These are phyloP conservation scores for Penicillium daleae DNA, from an alignment of 495 filamentous ascomycete species.

Conservation along the genomic window DNA sequence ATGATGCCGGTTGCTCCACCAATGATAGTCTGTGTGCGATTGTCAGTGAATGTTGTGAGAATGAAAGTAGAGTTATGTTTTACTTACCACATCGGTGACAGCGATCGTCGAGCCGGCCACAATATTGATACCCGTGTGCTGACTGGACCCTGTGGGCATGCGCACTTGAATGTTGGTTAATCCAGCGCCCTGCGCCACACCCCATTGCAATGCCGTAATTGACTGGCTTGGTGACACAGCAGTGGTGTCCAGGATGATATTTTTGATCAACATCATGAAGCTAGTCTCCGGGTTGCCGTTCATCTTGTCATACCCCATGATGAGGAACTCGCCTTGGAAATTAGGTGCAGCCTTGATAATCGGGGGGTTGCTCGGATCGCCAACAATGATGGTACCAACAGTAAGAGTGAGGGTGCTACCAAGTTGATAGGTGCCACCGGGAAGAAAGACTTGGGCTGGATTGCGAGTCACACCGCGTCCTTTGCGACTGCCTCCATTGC, in stretches of 20 bases:
- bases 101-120: conserved; percentile 49
- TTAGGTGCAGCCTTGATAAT: conserved; percentile 36
- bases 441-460: conserved; percentile 55
- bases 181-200: conserved; percentile 69
- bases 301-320: conserved; percentile 39
- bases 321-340: conserved; percentile 38
- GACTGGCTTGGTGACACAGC: conserved; percentile 25
- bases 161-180: conserved; percentile 74
- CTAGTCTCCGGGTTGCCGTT: conserved; percentile 42
- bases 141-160: conserved; percentile 59
- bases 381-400: conserved; percentile 51
- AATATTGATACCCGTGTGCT: conserved; percentile 57
- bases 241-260: conserved; percentile 47
- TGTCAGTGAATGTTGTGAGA: conserved; percentile 16
- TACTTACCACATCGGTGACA: conserved; percentile 52
- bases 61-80: background rate
- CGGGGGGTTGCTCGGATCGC: conserved; percentile 43
- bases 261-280: conserved; percentile 49
- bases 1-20: conserved; percentile 55
- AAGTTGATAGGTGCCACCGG: conserved; percentile 50
- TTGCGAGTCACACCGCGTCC: conserved; percentile 48
- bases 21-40: conserved; percentile 49
- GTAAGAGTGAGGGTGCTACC: conserved; percentile 43
- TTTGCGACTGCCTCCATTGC: conserved; percentile 38
- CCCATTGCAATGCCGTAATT: conserved; percentile 61